Conservation (phyloP, 768 basidiomycete species). For the Lanmaoa pseudosensibilis region DNA sequence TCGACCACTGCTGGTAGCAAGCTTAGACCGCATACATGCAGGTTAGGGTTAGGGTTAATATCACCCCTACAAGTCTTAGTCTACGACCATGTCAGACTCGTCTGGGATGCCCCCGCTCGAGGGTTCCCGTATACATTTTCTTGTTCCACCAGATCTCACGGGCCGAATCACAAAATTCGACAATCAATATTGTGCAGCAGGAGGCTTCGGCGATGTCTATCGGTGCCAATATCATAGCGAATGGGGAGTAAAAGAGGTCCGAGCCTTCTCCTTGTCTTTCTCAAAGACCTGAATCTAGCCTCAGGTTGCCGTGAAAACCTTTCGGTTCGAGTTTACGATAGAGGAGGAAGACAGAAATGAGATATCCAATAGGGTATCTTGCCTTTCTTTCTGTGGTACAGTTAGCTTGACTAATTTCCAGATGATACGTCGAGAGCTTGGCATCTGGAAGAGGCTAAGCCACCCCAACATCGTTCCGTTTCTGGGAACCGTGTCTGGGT, state of each 20-base stretch:
- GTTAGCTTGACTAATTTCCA: not conserved
- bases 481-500: constrained; percentile 4
- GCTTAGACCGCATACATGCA: not conserved
- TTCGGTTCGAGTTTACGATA: constrained; percentile 11
- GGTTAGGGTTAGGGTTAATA: constrained; percentile 17
- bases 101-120: not conserved
- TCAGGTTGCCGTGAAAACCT: constrained; percentile 11
- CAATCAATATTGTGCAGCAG: constrained; percentile 5
- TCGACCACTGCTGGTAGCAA: too few species aligned
- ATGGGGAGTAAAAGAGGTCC: not conserved
- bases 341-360: not conserved
- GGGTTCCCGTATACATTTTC: not conserved
- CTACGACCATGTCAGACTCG: not conserved
- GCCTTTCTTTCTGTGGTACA: not conserved
- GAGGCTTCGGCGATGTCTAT: constrained; percentile 5
- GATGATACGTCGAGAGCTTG: constrained; percentile 16
- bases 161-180: not conserved
- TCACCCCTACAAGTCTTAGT: not conserved
- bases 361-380: constrained; percentile 2
- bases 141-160: constrained; percentile 4
- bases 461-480: constrained; percentile 17
- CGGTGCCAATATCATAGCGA: not conserved
- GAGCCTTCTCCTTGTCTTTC: not conserved
- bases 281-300: not conserved
- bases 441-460: constrained; percentile 8